Conservation (phyloP, 768 basidiomycete genomes). For the Terana coerulea region DNA sequence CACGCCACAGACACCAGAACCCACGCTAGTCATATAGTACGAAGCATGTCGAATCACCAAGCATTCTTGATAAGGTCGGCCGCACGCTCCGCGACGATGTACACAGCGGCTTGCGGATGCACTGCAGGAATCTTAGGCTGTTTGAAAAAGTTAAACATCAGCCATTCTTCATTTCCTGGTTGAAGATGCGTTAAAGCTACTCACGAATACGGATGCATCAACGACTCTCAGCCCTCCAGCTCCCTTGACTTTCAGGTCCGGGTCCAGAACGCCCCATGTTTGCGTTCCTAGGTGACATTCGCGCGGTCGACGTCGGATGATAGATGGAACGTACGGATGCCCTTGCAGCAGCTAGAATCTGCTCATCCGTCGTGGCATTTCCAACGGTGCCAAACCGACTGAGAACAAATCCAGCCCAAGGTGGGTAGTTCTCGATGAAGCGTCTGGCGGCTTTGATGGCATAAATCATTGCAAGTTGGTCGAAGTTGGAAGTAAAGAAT, state of each 20-base stretch:
- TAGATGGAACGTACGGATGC: slow-evolving; percentile 18
- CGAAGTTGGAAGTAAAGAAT: slow-evolving; percentile 19
- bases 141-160: no score
- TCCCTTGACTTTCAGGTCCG: slow-evolving; percentile 1
- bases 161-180: no score
- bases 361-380: slow-evolving; percentile 26
- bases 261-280: slow-evolving; percentile 1
- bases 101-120: slow-evolving; percentile 12
- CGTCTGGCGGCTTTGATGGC: slow-evolving; percentile 1
- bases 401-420: slow-evolving; percentile 8
- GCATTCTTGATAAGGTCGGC: slow-evolving; percentile 15
- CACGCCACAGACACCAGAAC: no score
- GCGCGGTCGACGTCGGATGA: slow-evolving; percentile 35
- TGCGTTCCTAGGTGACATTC: slow-evolving; percentile 27
- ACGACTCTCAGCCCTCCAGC: slow-evolving; percentile 1
- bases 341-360: slow-evolving; percentile 25
- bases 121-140: no score
- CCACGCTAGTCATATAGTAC: no score
- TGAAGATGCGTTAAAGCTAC: no score
- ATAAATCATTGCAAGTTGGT: slow-evolving; percentile 25
- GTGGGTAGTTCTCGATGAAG: slow-evolving; percentile 4
- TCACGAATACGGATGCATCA: slow-evolving; percentile 8
- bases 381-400: slow-evolving; percentile 7
- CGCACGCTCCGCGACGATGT: slow-evolving; percentile 16
- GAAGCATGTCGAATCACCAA: no score